Conservation (phyloP, 73 alveolate genomes). For the Tetrahymena borealis region DNA sequence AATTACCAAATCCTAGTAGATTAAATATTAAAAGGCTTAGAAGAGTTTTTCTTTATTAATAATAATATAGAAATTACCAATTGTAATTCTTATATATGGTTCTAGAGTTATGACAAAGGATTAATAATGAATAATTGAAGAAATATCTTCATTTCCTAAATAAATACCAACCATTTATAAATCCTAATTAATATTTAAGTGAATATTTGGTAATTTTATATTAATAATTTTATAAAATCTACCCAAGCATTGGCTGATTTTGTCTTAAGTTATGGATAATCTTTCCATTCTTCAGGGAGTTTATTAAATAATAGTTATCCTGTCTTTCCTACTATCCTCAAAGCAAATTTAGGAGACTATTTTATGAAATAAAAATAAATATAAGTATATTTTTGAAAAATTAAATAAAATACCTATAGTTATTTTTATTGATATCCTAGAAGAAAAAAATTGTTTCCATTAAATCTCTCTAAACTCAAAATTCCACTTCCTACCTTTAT, state of each 20-base stretch:
- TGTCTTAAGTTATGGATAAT: not conserved
- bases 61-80: not conserved
- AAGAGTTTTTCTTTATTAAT: too few species aligned
- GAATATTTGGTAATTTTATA: too few species aligned
- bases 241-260: not conserved
- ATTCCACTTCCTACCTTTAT: too few species aligned
- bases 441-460: not conserved
- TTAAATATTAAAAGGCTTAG: too few species aligned
- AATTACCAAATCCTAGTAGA: not conserved
- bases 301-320: not conserved
- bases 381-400: too few species aligned
- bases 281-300: not conserved
- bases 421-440: not conserved
- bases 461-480: too few species aligned
- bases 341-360: not conserved
- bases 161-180: not conserved
- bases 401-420: not conserved
- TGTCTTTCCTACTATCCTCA: too few species aligned
- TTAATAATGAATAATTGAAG: not conserved
- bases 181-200: too few species aligned
- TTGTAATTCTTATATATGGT: not conserved
- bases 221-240: too few species aligned
- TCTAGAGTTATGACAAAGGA: not conserved
- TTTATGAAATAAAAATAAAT: too few species aligned
- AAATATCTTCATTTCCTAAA: not conserved